Evolutionary conservation across 1,284 basidiomycete species (phyloP).

Genomic region (Cronartium quercuum): DNA sequence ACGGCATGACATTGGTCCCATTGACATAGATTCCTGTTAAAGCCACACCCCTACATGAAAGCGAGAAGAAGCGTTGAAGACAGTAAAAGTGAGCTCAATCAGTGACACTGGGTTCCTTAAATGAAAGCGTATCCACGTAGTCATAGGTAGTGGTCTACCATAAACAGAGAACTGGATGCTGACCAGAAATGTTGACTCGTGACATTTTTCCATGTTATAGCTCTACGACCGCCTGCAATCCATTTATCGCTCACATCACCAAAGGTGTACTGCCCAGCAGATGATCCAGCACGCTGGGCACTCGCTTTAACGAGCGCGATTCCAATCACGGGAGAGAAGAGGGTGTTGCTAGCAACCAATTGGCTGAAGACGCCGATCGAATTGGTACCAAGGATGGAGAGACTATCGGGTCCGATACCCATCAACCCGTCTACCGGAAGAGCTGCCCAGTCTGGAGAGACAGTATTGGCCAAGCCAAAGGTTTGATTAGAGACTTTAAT

Average conservation of each 20-base stretch:
- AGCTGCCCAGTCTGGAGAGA: slow-evolving; percentile 14
- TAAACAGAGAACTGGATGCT: not conserved
- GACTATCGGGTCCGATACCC: slow-evolving; percentile 21
- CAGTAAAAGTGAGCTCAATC: not conserved
- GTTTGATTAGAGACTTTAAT: not conserved
- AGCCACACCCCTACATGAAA: slow-evolving; percentile 6
- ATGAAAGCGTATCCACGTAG: not conserved
- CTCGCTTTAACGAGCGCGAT: slow-evolving; percentile 21
- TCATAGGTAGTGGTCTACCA: not conserved
- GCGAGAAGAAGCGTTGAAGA: not conserved
- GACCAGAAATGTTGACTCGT: slow-evolving; percentile 34
- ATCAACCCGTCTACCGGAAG: slow-evolving; percentile 17
- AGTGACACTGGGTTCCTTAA: not conserved
- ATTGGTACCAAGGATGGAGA: slow-evolving; percentile 10
- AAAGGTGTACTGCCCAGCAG: slow-evolving; percentile 21
- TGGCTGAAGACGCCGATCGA: slow-evolving; percentile 23
- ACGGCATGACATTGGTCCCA: slow-evolving; percentile 11
- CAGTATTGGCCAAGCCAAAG: slow-evolving; percentile 31
- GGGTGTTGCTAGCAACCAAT: not conserved
- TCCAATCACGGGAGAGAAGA: slow-evolving; percentile 21
- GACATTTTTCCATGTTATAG: slow-evolving; percentile 25
- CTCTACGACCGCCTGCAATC: slow-evolving; percentile 8
- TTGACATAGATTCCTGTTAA: slow-evolving; percentile 16
- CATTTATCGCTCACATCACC: slow-evolving; percentile 12
- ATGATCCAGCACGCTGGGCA: not conserved